Evolutionary conservation across 2,329 filamentous ascomycete genomes (phyloP), one percentile per base, ranked within the genome.

Genomic region (Fusarium chuoi): DNA sequence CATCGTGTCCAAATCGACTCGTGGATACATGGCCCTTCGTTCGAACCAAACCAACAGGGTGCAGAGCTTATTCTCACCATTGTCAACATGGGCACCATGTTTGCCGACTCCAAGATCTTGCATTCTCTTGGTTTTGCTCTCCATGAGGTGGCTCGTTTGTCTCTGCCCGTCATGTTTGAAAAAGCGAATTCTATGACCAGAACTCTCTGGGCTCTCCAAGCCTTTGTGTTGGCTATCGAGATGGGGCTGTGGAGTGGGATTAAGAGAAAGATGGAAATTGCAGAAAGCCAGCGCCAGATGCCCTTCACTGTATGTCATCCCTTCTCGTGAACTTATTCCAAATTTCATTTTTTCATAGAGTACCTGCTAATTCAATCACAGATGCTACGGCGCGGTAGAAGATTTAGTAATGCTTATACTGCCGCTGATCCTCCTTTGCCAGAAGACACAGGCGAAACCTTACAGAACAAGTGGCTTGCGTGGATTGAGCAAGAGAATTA

Each of bases 401-500:
- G 57, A 17, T 60, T 52, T 14, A 20, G 26, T 7, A 60, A 60
- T 4, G 36, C 35, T 2, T 60, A n/a, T 11, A 10, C 35, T 10
- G 2, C 33, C 12, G 22, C 30, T 4, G 30, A 35, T 11, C 48
- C 26, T 26, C 35, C 44, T 2, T 18, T 52, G 13, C 26, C 57
- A n/a, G 57, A 60, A 8, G 57, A 60, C 3, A 11, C 57, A 15
- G 45, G 57, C 4, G 26, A 52, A 6, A 17, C 1, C 14, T 26
- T 60, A 7, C 20, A 60, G 1, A 15, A 18, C 4, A 60, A 60
- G 17, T 60, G 57, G 57, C 45, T 60, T 4, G 26, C 57, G 2
- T 60, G 57, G 57, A 22, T 60, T 6, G 26, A 52, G 17, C 57
- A 60, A 60, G 57, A 60, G 12, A 60, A 28, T 4, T 60, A 41